Percentiles rank a stretch among this genome's conserved stretches.
phyloP scores from a whole-genome alignment of 2,329 filamentous ascomycete genomes.

The Clathrospora elynae region DNA sequence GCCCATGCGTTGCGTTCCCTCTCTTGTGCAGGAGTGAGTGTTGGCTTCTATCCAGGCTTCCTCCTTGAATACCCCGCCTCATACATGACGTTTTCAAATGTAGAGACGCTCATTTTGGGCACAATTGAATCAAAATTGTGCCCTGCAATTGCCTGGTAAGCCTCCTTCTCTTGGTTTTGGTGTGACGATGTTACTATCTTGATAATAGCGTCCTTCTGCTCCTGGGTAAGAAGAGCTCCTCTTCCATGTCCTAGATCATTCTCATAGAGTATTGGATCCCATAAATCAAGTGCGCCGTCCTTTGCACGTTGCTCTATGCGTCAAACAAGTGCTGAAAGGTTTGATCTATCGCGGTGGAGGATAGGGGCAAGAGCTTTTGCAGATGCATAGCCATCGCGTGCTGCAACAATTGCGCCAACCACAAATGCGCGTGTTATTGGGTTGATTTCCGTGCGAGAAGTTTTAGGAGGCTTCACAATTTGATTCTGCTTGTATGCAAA shows the following conservation, averaged over 20 bases:
- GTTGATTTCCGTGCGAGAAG: background rate
- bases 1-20: too few relatives aligned
- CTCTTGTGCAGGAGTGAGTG: background rate
- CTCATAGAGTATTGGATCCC: background rate
- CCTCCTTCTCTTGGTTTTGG: constrained; percentile 3
- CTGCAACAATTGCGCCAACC: background rate
- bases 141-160: constrained; percentile 8
- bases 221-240: background rate
- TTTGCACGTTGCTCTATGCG: background rate
- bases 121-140: constrained; percentile 3
- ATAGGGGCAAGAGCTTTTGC: background rate
- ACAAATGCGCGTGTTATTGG: constrained; percentile 3
- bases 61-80: constrained; percentile 1
- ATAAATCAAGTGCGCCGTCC: background rate
- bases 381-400: background rate
- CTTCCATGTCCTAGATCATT: background rate
- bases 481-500: background rate
- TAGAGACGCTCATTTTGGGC: constrained; percentile 4
- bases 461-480: background rate
- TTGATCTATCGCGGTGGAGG: background rate
- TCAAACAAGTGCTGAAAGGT: background rate
- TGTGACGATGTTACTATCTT: background rate
- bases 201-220: background rate
- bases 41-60: constrained; percentile 2
- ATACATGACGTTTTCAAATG: constrained; percentile 14